Evolutionary conservation across 306 rosid species (phyloP).

Genomic region (Citrullus amarus): DNA sequence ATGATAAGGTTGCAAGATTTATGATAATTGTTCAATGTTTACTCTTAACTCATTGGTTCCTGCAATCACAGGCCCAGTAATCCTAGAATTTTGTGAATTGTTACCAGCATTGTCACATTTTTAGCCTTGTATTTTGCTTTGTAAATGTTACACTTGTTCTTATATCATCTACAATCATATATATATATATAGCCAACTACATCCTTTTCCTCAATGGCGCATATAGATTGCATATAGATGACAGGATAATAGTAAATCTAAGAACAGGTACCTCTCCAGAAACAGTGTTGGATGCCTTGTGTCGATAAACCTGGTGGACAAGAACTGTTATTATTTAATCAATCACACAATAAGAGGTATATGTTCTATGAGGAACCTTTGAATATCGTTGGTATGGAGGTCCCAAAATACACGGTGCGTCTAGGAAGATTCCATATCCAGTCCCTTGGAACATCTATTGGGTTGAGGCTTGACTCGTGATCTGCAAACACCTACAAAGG

Average conservation of each 20-base stretch:
- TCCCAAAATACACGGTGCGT: constrained; percentile 44
- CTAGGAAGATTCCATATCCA: constrained; percentile 42
- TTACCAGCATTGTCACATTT: neutral
- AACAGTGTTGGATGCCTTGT: constrained; percentile 20
- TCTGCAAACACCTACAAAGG: constrained; percentile 36
- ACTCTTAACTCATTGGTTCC: neutral
- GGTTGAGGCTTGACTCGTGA: constrained; percentile 35
- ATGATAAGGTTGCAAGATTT: constrained; percentile 1
- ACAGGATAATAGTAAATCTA: neutral
- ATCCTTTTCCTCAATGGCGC: neutral
- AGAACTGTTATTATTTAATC: neutral
- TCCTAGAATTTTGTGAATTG: neutral
- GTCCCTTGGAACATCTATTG: constrained; percentile 36
- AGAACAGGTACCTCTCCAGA: constrained; percentile 18
- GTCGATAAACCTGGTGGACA: constrained; percentile 14
- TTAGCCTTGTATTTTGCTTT: neutral
- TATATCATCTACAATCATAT: neutral
- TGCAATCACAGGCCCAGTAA: neutral
- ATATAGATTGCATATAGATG: neutral
- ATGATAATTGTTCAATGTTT: neutral
- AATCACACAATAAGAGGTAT: neutral
- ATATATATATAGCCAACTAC: neutral
- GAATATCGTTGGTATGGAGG: constrained; percentile 36
- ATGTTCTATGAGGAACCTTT: constrained; percentile 6
- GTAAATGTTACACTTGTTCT: neutral